Evolutionary conservation across 768 basidiomycete genomes (phyloP).

Genomic region (Trametes elegans): DNA sequence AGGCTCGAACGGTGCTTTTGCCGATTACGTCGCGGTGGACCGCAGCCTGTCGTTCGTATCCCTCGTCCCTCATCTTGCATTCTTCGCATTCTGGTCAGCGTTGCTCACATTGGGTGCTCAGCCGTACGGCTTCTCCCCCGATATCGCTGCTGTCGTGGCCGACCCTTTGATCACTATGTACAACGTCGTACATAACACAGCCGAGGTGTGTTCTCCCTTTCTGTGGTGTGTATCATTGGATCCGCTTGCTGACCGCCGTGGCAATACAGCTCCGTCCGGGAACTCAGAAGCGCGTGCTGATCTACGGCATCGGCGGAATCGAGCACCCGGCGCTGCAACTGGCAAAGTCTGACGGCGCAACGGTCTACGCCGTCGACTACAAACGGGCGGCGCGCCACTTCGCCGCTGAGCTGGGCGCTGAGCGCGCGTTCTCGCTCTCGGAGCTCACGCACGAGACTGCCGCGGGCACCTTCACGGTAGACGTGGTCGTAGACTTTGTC

Average conservation of each 20-base stretch:
- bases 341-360: slow-evolving; percentile 26
- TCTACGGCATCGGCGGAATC: slow-evolving; percentile 17
- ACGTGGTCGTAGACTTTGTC: slow-evolving; percentile 27
- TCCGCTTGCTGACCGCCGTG: background rate
- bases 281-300: background rate
- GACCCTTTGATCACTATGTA: background rate
- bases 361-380: slow-evolving; percentile 26
- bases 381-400: slow-evolving; percentile 23
- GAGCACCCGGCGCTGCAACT: slow-evolving; percentile 20
- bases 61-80: no score
- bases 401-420: slow-evolving; percentile 25
- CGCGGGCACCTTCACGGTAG: slow-evolving; percentile 17
- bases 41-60: background rate
- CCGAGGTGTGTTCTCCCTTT: background rate
- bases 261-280: background rate
- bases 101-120: background rate
- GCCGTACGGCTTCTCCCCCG: slow-evolving; percentile 2
- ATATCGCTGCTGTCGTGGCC: background rate
- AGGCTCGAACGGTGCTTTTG: slow-evolving; percentile 4
- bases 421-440: slow-evolving; percentile 19
- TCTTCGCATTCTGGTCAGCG: background rate
- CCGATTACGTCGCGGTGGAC: slow-evolving; percentile 7
- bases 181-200: slow-evolving; percentile 4
- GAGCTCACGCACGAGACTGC: slow-evolving; percentile 16
- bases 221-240: background rate